Percentiles rank a stretch among this genome's conserved stretches.
phyloP scores from a whole-genome alignment of 2,329 filamentous ascomycete species.

The Domatiomyces catenatus region DNA sequence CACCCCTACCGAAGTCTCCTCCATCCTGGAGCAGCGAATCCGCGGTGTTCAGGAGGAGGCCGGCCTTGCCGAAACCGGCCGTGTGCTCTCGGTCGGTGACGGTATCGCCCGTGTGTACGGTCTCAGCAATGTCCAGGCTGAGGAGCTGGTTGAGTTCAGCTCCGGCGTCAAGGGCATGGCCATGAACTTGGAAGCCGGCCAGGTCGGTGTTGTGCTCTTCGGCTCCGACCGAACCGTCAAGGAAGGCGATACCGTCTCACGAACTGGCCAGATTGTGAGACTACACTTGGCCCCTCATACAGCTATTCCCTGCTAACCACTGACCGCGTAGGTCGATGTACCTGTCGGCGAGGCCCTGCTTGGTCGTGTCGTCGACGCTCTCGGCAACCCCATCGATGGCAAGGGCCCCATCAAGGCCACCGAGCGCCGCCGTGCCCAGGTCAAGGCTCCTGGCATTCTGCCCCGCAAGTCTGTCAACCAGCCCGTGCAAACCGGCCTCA shows the following conservation, averaged over 20 bases:
- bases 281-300: background rate
- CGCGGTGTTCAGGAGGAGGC: slow-evolving; percentile 96
- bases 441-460: slow-evolving; percentile 97
- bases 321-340: slow-evolving; percentile 62
- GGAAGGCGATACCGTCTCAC: slow-evolving; percentile 98
- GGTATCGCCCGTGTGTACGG: slow-evolving; percentile 99
- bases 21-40: slow-evolving; percentile 98
- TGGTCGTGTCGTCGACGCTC: slow-evolving; percentile 94
- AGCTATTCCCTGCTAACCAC: slow-evolving; percentile 7
- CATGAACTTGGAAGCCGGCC: slow-evolving; percentile 99
- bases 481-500: slow-evolving; percentile 98
- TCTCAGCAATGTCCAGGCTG: slow-evolving; percentile 99
- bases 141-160: slow-evolving; percentile 99
- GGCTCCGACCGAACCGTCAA: slow-evolving; percentile 99
- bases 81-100: slow-evolving; percentile 98
- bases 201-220: slow-evolving; percentile 99
- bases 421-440: slow-evolving; percentile 87
- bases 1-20: slow-evolving; percentile 92
- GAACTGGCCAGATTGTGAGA: slow-evolving; percentile 95
- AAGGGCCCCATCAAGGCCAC: slow-evolving; percentile 92
- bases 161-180: slow-evolving; percentile 99
- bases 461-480: slow-evolving; percentile 94
- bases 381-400: slow-evolving; percentile 98
- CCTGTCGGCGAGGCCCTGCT: slow-evolving; percentile 86
- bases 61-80: slow-evolving; percentile 92